phyloP scores from a whole-genome alignment of 2,329 filamentous ascomycete genomes.

The Pseudogymnoascus sp. region DNA sequence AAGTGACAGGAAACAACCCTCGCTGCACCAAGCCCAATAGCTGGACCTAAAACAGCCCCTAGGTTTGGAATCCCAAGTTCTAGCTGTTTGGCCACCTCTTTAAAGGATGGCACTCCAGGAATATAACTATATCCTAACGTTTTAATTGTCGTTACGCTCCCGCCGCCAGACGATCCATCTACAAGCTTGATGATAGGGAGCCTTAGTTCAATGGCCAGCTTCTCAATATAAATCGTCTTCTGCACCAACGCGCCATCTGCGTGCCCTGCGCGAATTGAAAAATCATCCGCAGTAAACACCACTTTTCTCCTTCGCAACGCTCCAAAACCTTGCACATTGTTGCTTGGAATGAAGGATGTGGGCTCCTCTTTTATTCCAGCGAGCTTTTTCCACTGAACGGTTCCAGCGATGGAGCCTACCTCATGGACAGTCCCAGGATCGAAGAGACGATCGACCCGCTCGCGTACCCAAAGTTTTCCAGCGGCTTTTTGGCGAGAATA shows the following conservation, averaged over 20 bases:
- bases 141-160: conserved; percentile 51
- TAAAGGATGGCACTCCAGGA: conserved; percentile 47
- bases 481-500: conserved; percentile 55
- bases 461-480: conserved; percentile 57
- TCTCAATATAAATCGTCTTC: conserved; percentile 55
- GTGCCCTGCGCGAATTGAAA: conserved; percentile 53
- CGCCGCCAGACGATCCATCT: conserved; percentile 55
- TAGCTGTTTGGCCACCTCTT: conserved; percentile 46
- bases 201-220: conserved; percentile 47
- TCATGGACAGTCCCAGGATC: conserved; percentile 48
- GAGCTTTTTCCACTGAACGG: conserved; percentile 47
- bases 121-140: conserved; percentile 50
- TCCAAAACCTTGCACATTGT: conserved; percentile 54
- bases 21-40: conserved; percentile 54
- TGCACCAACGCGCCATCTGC: conserved; percentile 50
- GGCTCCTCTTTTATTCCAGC: conserved; percentile 38
- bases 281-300: conserved; percentile 56
- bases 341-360: conserved; percentile 45
- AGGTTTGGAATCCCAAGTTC: conserved; percentile 57
- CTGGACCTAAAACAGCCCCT: conserved; percentile 53
- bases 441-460: conserved; percentile 49
- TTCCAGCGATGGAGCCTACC: conserved; percentile 51
- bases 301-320: conserved; percentile 43
- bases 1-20: conserved; percentile 55
- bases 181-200: conserved; percentile 56